Conservation (phyloP, 2,329 filamentous ascomycete species). For the Aspergillus sp. region DNA sequence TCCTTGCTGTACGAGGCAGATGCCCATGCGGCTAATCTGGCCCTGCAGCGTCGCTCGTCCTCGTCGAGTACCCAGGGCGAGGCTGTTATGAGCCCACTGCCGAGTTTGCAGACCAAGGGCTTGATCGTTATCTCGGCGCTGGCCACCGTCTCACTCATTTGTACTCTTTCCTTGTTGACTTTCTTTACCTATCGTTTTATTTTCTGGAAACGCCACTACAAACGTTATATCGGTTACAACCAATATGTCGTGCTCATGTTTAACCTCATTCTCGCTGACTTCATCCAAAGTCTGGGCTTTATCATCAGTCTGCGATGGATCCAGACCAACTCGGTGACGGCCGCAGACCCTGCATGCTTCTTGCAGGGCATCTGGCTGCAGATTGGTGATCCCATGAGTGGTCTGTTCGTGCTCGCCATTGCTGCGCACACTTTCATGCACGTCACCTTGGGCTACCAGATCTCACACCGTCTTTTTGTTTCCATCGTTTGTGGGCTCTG, state of each 20-base stretch:
- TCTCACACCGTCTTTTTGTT: background rate
- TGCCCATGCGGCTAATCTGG: background rate
- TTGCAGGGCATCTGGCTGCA: constrained; percentile 5
- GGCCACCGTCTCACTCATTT: background rate
- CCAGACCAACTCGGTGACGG: background rate
- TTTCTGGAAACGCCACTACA: constrained; percentile 5
- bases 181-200: constrained; percentile 8
- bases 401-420: constrained; percentile 3
- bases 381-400: constrained; percentile 9
- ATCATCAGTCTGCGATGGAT: constrained; percentile 8
- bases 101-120: constrained; percentile 1
- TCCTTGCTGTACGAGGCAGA: background rate
- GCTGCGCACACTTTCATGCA: constrained; percentile 4
- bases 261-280: constrained; percentile 3
- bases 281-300: constrained; percentile 3
- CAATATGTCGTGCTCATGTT: constrained; percentile 11
- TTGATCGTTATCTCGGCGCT: constrained; percentile 5
- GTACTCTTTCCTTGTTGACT: background rate
- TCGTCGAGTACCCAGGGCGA: background rate
- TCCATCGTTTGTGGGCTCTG: background rate
- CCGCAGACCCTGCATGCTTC: constrained; percentile 2
- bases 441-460: constrained; percentile 1
- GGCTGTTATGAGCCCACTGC: constrained; percentile 3
- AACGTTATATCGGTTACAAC: constrained; percentile 7
- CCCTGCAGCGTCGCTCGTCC: constrained; percentile 1